Conservation (phyloP, 768 basidiomycete genomes). For the Hypsizygus marmoreus region DNA sequence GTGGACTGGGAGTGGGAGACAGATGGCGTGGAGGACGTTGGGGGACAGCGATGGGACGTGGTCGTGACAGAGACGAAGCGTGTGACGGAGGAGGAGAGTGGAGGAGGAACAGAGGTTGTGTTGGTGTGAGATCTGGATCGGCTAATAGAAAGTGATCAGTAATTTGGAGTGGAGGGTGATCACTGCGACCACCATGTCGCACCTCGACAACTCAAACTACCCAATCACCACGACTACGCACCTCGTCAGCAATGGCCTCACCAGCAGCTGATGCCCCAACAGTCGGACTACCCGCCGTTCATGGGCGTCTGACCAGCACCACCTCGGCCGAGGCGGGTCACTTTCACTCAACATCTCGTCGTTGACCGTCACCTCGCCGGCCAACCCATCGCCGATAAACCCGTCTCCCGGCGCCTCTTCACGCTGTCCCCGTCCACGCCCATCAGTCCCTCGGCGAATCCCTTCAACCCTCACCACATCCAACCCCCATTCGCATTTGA, state of each 20-base stretch:
- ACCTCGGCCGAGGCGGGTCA: conserved; percentile 24
- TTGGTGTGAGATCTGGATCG: too few relatives aligned
- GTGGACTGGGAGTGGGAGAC: too few relatives aligned
- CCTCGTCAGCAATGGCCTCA: conserved; percentile 18
- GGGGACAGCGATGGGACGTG: too few relatives aligned
- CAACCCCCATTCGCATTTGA: conserved; percentile 57
- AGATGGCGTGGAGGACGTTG: too few relatives aligned
- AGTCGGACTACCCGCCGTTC: conserved; percentile 7
- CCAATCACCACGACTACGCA: conserved; percentile 15
- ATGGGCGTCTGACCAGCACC: conserved; percentile 25
- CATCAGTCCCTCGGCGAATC: conserved; percentile 52
- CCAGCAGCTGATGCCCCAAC: conserved; percentile 14
- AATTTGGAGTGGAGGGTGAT: too few relatives aligned
- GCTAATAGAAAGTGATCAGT: too few relatives aligned
- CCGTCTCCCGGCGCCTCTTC: conserved; percentile 41
- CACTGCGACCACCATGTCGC: conserved; percentile 6
- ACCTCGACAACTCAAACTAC: conserved; percentile 16
- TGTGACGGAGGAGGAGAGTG: too few relatives aligned
- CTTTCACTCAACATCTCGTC: conserved; percentile 71
- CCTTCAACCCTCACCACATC: conserved; percentile 43
- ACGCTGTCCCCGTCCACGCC: conserved; percentile 57
- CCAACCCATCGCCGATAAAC: conserved; percentile 64
- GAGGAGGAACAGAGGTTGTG: too few relatives aligned
- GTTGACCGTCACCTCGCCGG: conserved; percentile 66
- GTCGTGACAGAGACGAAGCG: too few relatives aligned